A percentile compares a stretch with the other conserved stretches of the same genome.
Conservation (phyloP, 768 basidiomycete species). For the Candolleomyces eurysporus region DNA sequence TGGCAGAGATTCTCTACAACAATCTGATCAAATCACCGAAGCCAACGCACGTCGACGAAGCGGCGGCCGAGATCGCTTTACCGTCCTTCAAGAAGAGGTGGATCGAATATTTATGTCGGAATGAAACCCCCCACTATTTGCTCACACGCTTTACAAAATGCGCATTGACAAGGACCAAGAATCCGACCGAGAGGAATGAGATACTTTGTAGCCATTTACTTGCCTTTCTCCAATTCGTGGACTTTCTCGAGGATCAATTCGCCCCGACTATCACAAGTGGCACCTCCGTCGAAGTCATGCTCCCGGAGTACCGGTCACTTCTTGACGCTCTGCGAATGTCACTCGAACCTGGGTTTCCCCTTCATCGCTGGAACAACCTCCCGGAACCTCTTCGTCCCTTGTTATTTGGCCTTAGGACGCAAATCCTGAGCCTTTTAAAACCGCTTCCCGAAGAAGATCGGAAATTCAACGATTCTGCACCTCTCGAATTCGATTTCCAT, state of each 20-base stretch:
- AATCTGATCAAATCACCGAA: constrained; percentile 3
- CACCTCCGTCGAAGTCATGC: neutral
- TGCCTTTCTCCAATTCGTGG: neutral
- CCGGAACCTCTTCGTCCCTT: neutral
- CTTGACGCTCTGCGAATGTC: neutral
- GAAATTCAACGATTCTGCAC: neutral
- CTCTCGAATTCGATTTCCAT: neutral
- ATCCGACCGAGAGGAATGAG: neutral
- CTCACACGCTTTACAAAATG: neutral
- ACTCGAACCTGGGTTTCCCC: neutral
- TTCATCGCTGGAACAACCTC: neutral
- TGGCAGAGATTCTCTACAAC: neutral
- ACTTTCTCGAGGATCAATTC: neutral
- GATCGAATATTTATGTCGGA: neutral
- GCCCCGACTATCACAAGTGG: neutral
- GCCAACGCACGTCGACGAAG: neutral
- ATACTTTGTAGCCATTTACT: neutral
- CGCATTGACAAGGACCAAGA: neutral
- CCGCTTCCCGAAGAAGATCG: neutral
- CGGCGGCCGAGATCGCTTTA: neutral
- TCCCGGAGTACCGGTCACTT: neutral
- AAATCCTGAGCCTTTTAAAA: neutral
- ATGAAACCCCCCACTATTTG: neutral
- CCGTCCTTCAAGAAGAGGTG: neutral
- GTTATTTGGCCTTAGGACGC: neutral